These are phyloP conservation scores for Fagopyrum tataricum DNA, from an alignment of 148 eudicot species.

Conservation along the genomic window DNA sequence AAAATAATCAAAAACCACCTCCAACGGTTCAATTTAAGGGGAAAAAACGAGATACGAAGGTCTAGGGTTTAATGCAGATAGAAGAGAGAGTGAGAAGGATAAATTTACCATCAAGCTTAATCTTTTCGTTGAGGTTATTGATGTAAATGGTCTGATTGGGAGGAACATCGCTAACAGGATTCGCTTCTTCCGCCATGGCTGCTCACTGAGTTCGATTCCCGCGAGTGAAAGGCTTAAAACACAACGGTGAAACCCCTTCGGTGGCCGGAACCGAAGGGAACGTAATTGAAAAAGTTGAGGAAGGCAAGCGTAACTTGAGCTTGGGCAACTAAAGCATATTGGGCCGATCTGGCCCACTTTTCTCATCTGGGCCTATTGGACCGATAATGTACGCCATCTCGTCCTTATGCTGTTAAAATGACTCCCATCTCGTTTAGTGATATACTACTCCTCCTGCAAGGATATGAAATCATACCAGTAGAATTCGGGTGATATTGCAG, in stretches of 20 bases:
- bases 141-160: slow-evolving; percentile 80
- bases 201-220: slow-evolving; percentile 5
- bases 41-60: slow-evolving; percentile 8
- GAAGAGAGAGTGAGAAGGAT: background rate
- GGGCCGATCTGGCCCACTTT: background rate
- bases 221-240: background rate
- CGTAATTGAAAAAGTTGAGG: background rate
- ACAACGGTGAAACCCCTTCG: background rate
- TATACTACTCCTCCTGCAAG: too few relatives aligned
- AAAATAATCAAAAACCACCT: background rate
- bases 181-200: slow-evolving; percentile 61
- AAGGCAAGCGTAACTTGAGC: background rate
- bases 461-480: too few relatives aligned
- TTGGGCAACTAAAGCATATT: background rate
- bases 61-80: slow-evolving; percentile 7
- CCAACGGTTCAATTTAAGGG: background rate
- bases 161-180: slow-evolving; percentile 38
- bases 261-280: background rate
- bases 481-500: too few relatives aligned
- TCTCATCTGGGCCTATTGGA: background rate
- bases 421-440: too few relatives aligned
- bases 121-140: slow-evolving; percentile 91
- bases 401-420: too few relatives aligned
- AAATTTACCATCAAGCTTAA: slow-evolving; percentile 67
- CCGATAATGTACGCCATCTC: background rate